These are phyloP conservation scores for Monosporascus ibericus DNA, from an alignment of 2,329 filamentous ascomycete genomes.

Conservation along the genomic window DNA sequence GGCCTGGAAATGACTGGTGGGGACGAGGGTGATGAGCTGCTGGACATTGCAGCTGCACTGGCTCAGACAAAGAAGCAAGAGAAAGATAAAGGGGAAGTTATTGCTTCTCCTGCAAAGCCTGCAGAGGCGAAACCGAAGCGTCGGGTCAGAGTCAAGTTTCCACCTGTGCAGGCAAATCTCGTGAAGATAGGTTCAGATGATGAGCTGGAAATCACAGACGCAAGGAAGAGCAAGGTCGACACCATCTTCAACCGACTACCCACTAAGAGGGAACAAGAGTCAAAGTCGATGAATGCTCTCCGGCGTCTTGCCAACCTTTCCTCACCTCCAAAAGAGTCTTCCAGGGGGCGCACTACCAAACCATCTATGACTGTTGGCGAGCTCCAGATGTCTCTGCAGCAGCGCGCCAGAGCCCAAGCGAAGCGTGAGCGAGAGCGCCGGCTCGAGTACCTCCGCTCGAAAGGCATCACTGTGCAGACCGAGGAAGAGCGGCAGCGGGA, in stretches of 20 bases:
- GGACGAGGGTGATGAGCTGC: slow-evolving; percentile 30
- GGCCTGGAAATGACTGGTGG: slow-evolving; percentile 1
- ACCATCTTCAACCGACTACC: slow-evolving; percentile 67
- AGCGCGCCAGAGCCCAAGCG: slow-evolving; percentile 74
- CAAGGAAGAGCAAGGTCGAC: slow-evolving; percentile 46
- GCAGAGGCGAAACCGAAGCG: slow-evolving; percentile 30
- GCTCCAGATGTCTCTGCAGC: slow-evolving; percentile 61
- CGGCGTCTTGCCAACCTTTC: slow-evolving; percentile 68
- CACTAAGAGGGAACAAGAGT: slow-evolving; percentile 55
- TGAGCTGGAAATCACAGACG: slow-evolving; percentile 56
- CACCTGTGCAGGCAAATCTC: slow-evolving; percentile 32
- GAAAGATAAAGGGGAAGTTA: slow-evolving; percentile 57
- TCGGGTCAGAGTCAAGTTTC: slow-evolving; percentile 45
- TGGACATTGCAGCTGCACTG: slow-evolving; percentile 31
- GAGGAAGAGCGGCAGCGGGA: slow-evolving; percentile 81
- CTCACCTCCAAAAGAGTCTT: slow-evolving; percentile 50
- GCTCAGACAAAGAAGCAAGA: slow-evolving; percentile 31
- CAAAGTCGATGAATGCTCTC: slow-evolving; percentile 59
- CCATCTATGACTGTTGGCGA: slow-evolving; percentile 62
- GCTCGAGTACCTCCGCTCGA: slow-evolving; percentile 68
- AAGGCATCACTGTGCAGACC: slow-evolving; percentile 76
- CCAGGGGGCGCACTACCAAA: slow-evolving; percentile 36
- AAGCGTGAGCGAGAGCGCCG: slow-evolving; percentile 69
- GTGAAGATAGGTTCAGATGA: slow-evolving; percentile 46
- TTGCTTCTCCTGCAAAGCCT: slow-evolving; percentile 20